phyloP scores from a whole-genome alignment of 2,329 filamentous ascomycete species.

The Pestalotiopsis sp. region DNA sequence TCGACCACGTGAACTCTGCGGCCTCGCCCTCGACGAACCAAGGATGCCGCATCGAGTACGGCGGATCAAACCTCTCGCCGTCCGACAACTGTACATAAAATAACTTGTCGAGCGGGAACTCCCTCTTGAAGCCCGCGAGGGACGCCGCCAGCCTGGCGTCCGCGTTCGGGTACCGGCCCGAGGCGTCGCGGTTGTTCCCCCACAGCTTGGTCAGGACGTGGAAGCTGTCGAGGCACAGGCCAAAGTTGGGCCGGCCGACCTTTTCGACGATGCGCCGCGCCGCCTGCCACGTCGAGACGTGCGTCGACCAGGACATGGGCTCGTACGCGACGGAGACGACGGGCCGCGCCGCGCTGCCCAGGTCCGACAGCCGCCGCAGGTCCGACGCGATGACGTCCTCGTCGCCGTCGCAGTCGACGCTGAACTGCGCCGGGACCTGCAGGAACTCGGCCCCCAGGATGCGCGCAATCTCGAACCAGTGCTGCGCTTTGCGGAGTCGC shows the following conservation, averaged over 20 bases:
- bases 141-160: not conserved
- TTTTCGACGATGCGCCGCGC: not conserved
- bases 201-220: not conserved
- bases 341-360: not conserved
- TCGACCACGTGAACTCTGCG: not conserved
- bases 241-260: not conserved
- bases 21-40: not conserved
- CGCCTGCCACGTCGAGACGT: not conserved
- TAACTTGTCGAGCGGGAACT: not conserved
- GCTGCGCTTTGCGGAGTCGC: not conserved
- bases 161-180: not conserved
- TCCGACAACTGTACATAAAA: not conserved
- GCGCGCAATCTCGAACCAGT: not conserved
- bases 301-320: constrained; percentile 2
- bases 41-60: not conserved
- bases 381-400: not conserved
- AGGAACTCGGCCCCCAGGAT: not conserved
- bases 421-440: not conserved
- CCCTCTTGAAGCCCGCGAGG: not conserved
- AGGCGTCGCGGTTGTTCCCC: not conserved
- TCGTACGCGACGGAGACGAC: not conserved
- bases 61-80: not conserved
- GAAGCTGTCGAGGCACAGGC: not conserved
- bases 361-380: not conserved
- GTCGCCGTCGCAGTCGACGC: not conserved